Evolutionary conservation across 306 rosid species (phyloP), one percentile per base, ranked within the genome.

Genomic region (Lupinus albus): DNA sequence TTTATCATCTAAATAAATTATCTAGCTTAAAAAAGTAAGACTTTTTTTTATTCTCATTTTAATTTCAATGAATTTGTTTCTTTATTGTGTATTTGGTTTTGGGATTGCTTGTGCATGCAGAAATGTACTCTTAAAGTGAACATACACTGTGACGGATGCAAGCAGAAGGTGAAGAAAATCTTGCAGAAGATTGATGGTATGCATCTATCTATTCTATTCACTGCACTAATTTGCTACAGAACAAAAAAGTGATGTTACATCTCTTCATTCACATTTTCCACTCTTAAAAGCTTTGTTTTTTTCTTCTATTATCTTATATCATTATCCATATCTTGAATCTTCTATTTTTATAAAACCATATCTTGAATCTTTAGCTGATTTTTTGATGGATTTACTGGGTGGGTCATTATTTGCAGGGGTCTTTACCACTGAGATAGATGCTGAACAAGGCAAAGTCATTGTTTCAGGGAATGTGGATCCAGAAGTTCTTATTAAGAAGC

Each of bases 381-480:
- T 46, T 44, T 50, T 25, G 30, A 25, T 72, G 9, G 20, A 36
- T 68, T 68, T n/a, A 10, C 32, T 25, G 4, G 30, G 30, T 13
- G 15, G 14, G 30, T 15, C 46, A 9, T 47, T 15, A 12, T 45
- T 11, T 3, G 5, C 9, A 8, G 99, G 99, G 17, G 99, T 94
- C 51, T 90, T 79, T 60, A 94, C 89, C 0, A 88, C 88, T n/a
- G 92, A 90, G 51, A 82, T 94, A 56, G 96, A 94, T 79, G 71
- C 97, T 5, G 97, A 94, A 1, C 97, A 83, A 12, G 99, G 99
- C 30, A 94, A 79, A 69, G 99, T 94, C 33, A 86, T 89, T 0
- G 95, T 94, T 11, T 83, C 97, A 0, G 96, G 99, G 18, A 90
- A 79, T 84, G 95, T 90, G 1, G 99, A 90, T 83, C 90, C 97